Evolutionary conservation across 805 yeast species (phyloP).

Genomic region (Kluyveromyces aestuarii): DNA sequence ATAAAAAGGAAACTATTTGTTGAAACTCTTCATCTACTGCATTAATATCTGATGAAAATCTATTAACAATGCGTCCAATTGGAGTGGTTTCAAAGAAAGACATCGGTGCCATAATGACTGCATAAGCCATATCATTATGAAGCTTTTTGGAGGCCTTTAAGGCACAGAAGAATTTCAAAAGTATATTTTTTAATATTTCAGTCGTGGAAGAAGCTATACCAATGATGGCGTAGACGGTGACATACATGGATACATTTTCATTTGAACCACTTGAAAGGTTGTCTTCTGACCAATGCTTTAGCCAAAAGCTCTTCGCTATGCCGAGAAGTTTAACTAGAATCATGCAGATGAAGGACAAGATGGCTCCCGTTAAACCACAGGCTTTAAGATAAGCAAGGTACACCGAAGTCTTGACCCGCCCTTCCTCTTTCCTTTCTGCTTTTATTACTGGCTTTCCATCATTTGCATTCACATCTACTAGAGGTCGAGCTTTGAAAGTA

Average conservation of each 20-base stretch:
- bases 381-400: slow-evolving; percentile 50
- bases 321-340: slow-evolving; percentile 30
- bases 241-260: slow-evolving; percentile 35
- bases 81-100: slow-evolving; percentile 63
- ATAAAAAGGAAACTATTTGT: slow-evolving; percentile 40
- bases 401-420: slow-evolving; percentile 46
- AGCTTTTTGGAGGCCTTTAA: slow-evolving; percentile 46
- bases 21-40: slow-evolving; percentile 50
- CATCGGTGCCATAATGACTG: slow-evolving; percentile 55
- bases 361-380: slow-evolving; percentile 44
- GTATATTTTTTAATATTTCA: slow-evolving; percentile 36
- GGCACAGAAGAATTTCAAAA: slow-evolving; percentile 45
- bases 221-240: slow-evolving; percentile 45
- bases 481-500: slow-evolving; percentile 39
- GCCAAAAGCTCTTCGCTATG: slow-evolving; percentile 48
- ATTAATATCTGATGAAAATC: slow-evolving; percentile 56
- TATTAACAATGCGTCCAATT: slow-evolving; percentile 52
- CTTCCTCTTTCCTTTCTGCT: slow-evolving; percentile 46
- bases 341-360: slow-evolving; percentile 30
- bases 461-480: slow-evolving; percentile 19
- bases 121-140: slow-evolving; percentile 47
- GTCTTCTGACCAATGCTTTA: slow-evolving; percentile 61
- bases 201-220: slow-evolving; percentile 46
- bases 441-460: slow-evolving; percentile 33
- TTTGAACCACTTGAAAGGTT: slow-evolving; percentile 35